Base-by-base conservation (phyloP, 192 early-diverging fungal genomes). In the Coemansia sp. region DNA sequence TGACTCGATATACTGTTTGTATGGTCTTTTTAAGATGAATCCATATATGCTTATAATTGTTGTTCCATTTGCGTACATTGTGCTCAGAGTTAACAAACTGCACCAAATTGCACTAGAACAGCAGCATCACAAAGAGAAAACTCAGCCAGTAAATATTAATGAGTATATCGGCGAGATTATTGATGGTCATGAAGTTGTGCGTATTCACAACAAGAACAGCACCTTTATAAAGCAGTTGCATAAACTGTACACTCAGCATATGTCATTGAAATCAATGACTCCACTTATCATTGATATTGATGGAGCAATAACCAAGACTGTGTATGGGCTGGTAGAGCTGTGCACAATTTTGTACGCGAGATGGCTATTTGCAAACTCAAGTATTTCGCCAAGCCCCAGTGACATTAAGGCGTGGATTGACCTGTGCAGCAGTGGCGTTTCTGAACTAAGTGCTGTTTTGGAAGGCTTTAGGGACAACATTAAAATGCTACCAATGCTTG, bases 61-160 rank as follows among this genome's bases (percentile, higher is more conserved):
- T 17, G 28, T 57, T 50, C 64, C 64, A 11, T 50, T 58, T 58
- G n/a, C 31, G 2, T 66, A 26, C 23, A 5, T 52, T 4, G 9
- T 59, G 40, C 26, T 14, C 12, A 17, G 44, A 14, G 5, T 48
- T 31, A 50, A 23, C 46, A 66, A 59, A 12, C 9, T 15, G 50
- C 50, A 51, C 17, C 19, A 20, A 11, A 22, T 17, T 22, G 50
- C 11, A 54, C 10, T 25, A 54, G 52, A 25, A 38, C 10, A 54
- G 52, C 52, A 25, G 8, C 14, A 23, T n/a, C 20, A 15, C 19
- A 31, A 54, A 54, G 26, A 7, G 1, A 22, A 54, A 25, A 21
- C 19, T 12, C 22, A 25, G n/a, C 50, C 50, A 3, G 14, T 4
- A 8, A 25, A 51, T 0, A 51, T 23, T 11, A 54, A 14, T 31